Conservation (phyloP, 2,329 filamentous ascomycete genomes). For the Nigrospora sphaerica region DNA sequence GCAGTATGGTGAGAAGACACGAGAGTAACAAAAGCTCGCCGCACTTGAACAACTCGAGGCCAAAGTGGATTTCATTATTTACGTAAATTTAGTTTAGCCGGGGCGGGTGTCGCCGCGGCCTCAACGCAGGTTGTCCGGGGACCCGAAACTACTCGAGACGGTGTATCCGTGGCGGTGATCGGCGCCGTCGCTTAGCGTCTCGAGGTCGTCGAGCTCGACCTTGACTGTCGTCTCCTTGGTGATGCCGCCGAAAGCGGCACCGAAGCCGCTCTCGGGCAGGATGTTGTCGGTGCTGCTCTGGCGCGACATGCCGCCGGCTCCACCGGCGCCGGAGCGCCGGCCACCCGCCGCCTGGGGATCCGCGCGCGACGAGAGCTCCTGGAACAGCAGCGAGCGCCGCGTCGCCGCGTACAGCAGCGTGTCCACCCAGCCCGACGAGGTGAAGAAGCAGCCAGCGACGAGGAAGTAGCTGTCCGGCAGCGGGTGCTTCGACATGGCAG, state of each 20-base stretch:
- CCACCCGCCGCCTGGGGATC: background rate
- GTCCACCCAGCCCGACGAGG: constrained; percentile 35
- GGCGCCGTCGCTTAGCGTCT: background rate
- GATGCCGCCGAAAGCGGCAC: constrained; percentile 9
- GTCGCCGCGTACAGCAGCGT: constrained; percentile 32
- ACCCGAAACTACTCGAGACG: background rate
- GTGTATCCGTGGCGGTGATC: background rate
- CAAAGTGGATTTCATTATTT: too few species aligned
- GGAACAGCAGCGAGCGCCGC: constrained; percentile 25
- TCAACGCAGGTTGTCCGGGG: too few species aligned
- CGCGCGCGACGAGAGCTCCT: constrained; percentile 10
- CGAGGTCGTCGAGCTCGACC: constrained; percentile 16
- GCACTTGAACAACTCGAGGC: too few species aligned
- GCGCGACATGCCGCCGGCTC: constrained; percentile 6
- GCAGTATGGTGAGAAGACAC: too few species aligned
- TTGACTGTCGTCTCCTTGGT: constrained; percentile 16
- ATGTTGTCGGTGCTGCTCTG: constrained; percentile 16
- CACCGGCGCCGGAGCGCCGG: background rate
- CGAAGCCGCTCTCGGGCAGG: constrained; percentile 8
- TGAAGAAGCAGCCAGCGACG: constrained; percentile 19
- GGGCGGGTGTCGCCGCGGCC: too few species aligned
- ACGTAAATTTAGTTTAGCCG: too few species aligned
- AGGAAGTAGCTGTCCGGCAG: constrained; percentile 27
- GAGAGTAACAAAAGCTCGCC: too few species aligned
- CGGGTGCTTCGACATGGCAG: constrained; percentile 32